Evolutionary conservation across 306 rosid genomes (phyloP), one percentile per base, ranked within the genome.

Genomic region (Cucurbita pepo): DNA sequence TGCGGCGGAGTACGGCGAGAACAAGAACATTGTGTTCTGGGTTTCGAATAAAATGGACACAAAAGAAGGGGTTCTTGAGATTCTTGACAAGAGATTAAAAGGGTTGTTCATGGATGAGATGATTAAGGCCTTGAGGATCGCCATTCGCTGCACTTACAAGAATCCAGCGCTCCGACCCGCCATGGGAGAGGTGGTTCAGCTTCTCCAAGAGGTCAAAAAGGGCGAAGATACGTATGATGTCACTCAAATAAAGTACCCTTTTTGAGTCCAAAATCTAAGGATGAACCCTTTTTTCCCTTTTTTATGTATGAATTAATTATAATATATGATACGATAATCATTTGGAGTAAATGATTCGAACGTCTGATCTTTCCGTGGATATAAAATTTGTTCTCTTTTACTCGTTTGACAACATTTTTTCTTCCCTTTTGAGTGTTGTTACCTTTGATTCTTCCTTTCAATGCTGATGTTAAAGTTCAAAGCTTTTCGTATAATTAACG

Each of bases 181-280:
- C 82, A 95, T 95, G 96, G 87, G 87, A 76, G 97, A 95, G 80
- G 96, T 90, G 55, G 96, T 95, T 79, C 90, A 85, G 82, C 74
- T 88, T 61, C 84, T 95, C 67, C 82, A 82, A 45, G 88, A 89
- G 74, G 91, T 61, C 59, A 37, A 75, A 75, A 50, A 75, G 38
- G 48, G 11, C 7, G 44, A 38, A 48, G 62, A 51, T 19, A 19
- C 36, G 43, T 41, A 66, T 50, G 51, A 64, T 51, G 59, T 8
- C 40, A 52, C 73, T 19, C 11, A 10, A 54, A 51, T 36, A 22
- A 75, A 75, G 48, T n/a, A 15, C 10, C 76, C 53, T 18, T 73
- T 57, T 56, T 14, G 41, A 48, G 7, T 48, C 72, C 55, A 66
- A 45, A 66, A 14, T 66, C 41, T 8, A 66, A 21, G 56, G 40